Base-by-base conservation (phyloP, 2,329 filamentous ascomycete genomes). In the Coniochaeta sp. region DNA sequence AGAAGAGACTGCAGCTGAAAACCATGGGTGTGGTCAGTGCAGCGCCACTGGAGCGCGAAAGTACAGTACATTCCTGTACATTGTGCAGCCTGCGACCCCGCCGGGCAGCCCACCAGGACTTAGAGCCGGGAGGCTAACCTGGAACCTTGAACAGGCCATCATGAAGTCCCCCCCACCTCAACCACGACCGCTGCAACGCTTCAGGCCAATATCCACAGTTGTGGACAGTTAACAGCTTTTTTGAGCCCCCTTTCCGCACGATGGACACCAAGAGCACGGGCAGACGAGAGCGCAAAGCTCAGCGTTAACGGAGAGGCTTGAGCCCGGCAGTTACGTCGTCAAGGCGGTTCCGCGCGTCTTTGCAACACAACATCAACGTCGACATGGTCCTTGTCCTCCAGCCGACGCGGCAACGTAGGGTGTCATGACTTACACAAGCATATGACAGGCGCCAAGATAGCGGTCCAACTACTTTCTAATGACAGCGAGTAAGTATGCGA, bases 1-100 rank as follows among this genome's bases (percentile, higher is more conserved):
- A 64, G 64, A 66, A 67, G 67, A 69, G 59, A 67, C 62, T 65
- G 63, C 63, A 72, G 71, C 71, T 72, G 71, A 72, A 71, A 70
- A 64, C 64, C 68, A 69, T 69, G 71, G 64, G 57, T 63, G 63
- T 66, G 66, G 67, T 59, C 67, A 58, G 63, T 69, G 68, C 67
- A 69, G 66, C 67, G 67, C 66, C 69, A 68, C 69, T 60, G 43
- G 58, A 36, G 33, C 60, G 55, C 44, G 22, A 14, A 59, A 58
- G 54, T 57, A 57, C 31, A 57, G 54, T 57, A 57, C 54, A 57
- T 52, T 7, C 24, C 22, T 16, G 47, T 52, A 52, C 47, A 31
- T 52, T 28, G 22, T 16, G 38, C 4, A 16, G 16, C 47, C 22
- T 52, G 47, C 47, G 54, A 38, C 54, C 54, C 31, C 34, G 54